These are phyloP conservation scores for Fusarium paranaense DNA, from an alignment of 2,329 filamentous ascomycete species.

Conservation along the genomic window DNA sequence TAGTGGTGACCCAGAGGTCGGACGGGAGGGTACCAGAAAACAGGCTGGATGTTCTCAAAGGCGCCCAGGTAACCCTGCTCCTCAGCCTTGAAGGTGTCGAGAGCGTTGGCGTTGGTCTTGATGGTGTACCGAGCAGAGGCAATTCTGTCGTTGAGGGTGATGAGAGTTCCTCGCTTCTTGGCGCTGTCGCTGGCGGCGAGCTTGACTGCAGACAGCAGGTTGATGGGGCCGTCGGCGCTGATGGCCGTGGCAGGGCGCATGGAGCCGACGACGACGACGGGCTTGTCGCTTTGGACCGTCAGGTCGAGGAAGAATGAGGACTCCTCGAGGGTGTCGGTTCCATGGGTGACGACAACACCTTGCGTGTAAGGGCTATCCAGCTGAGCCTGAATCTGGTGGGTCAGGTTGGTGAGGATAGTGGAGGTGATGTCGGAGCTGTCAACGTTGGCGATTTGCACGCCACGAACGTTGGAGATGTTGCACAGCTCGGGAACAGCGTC, in stretches of 20 bases:
- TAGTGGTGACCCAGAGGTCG: constrained; percentile 58
- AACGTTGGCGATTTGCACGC: constrained; percentile 63
- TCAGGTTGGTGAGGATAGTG: constrained; percentile 59
- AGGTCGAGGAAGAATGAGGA: constrained; percentile 71
- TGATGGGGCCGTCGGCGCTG: constrained; percentile 71
- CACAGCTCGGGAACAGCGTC: constrained; percentile 64
- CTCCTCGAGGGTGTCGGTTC: constrained; percentile 73
- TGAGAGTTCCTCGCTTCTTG: constrained; percentile 64
- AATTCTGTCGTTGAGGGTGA: constrained; percentile 72
- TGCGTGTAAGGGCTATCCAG: constrained; percentile 53
- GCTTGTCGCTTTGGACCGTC: constrained; percentile 67
- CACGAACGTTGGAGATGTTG: constrained; percentile 64
- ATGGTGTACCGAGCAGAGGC: constrained; percentile 65
- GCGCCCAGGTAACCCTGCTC: constrained; percentile 69
- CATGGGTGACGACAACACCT: constrained; percentile 72
- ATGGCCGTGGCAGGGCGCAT: constrained; percentile 73
- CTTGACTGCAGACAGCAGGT: constrained; percentile 69
- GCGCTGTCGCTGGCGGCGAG: constrained; percentile 61
- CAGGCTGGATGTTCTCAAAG: constrained; percentile 67
- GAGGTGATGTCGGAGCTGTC: constrained; percentile 60
- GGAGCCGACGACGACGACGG: constrained; percentile 69
- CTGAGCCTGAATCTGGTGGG: constrained; percentile 59
- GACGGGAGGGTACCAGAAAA: constrained; percentile 68
- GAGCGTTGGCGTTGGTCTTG: constrained; percentile 71
- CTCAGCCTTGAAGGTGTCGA: constrained; percentile 69